Conservation (phyloP, 2,329 filamentous ascomycete genomes). For the Fonsecaea erecta region DNA sequence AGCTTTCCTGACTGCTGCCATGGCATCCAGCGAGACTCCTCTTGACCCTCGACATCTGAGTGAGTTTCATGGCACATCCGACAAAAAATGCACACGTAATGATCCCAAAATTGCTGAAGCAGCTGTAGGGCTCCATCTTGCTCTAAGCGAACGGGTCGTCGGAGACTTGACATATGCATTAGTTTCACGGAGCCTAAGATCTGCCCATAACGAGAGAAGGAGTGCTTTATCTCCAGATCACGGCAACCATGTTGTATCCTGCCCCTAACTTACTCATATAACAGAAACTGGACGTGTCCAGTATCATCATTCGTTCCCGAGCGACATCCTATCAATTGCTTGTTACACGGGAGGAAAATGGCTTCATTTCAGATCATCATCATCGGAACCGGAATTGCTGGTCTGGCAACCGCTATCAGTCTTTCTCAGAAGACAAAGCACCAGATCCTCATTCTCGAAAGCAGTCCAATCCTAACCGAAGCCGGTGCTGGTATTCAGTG, state of each 20-base stretch:
- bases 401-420: slow-evolving; percentile 40
- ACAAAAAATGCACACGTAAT: background rate
- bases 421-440: slow-evolving; percentile 36
- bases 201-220: background rate
- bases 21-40: background rate
- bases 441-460: slow-evolving; percentile 39
- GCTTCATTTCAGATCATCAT: slow-evolving; percentile 21
- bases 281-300: background rate
- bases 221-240: background rate
- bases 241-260: background rate
- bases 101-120: background rate
- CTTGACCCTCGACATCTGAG: too few relatives aligned
- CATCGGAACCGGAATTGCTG: slow-evolving; percentile 41
- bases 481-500: slow-evolving; percentile 37
- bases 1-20: too few relatives aligned
- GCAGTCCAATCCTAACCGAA: slow-evolving; percentile 34
- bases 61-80: background rate
- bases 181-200: background rate
- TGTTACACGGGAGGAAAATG: background rate
- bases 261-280: background rate
- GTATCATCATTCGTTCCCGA: background rate
- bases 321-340: background rate
- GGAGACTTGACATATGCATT: background rate
- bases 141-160: background rate
- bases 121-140: background rate